Conservation (phyloP, 768 basidiomycete genomes). For the Leucosporidium creatinivorum region DNA sequence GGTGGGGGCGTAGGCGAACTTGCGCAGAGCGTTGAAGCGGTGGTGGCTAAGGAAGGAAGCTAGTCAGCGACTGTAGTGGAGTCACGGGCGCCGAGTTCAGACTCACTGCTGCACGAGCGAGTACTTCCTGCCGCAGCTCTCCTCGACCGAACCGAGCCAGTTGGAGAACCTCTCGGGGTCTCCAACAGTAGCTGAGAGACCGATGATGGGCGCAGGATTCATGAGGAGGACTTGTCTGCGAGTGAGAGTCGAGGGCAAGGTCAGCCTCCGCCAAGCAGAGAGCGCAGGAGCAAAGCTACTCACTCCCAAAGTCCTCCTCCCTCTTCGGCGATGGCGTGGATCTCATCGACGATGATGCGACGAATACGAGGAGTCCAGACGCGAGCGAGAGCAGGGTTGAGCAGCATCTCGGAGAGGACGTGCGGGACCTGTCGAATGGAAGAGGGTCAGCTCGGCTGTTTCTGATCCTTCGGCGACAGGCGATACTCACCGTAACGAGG, state of each 20-base stretch:
- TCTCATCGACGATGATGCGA: conserved; percentile 60
- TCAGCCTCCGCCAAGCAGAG: neutral
- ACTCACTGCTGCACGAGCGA: conserved; percentile 53
- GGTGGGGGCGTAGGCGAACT: conserved; percentile 52
- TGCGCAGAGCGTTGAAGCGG: conserved; percentile 66
- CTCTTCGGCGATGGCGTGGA: conserved; percentile 62
- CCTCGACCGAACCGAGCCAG: conserved; percentile 60
- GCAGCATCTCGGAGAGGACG: conserved; percentile 59
- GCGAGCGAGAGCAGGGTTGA: conserved; percentile 58
- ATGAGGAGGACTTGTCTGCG: conserved; percentile 59
- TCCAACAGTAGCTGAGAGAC: conserved; percentile 65
- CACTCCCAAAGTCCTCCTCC: conserved; percentile 64
- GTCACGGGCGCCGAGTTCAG: neutral
- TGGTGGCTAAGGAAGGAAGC: conserved; percentile 41
- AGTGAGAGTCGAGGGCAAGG: too few relatives aligned
- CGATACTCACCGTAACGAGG: conserved; percentile 54
- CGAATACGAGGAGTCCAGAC: conserved; percentile 60
- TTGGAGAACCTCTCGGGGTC: conserved; percentile 57
- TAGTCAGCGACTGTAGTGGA: neutral
- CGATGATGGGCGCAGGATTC: conserved; percentile 61
- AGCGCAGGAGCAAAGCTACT: neutral
- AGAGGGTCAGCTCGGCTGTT: neutral
- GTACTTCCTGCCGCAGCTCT: conserved; percentile 55
- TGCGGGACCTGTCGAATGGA: conserved; percentile 46
- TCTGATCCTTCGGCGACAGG: neutral